Base-by-base conservation (phyloP, 1,284 basidiomycete genomes). In the Vanrija humicola region DNA sequence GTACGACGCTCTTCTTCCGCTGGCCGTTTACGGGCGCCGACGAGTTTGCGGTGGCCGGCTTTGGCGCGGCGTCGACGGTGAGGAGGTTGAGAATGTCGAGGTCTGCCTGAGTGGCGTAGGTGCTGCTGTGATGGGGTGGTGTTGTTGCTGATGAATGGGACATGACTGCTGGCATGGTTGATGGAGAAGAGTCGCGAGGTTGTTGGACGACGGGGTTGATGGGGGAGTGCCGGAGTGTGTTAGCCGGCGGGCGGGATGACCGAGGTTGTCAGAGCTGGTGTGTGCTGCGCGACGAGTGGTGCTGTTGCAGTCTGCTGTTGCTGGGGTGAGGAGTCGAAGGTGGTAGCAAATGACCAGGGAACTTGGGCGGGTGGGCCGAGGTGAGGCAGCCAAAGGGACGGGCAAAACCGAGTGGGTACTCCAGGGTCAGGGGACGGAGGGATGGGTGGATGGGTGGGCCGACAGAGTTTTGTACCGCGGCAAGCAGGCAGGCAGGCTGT, bases 141-240 rank as follows among this genome's bases (percentile, higher is more conserved):
- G 54, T 9, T 50, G 49, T n/a, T 19, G 45, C 19, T 82, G 60
- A 78, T 73, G 63, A 86, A 83, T 74, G 84, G 83, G 34, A 34
- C 34, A 34, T 34, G 9, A 34, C 34, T 34, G 34, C 34, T 34
- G 34, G 34, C 34, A 34, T 34, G 79, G 84, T 84, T 62, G 84
- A 79, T 28, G 28, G 26, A 75, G 62, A 19, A 79, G 73, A 46
- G 73, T 77, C 76, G 82, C 81, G 46, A 23, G 51, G 16, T 82
- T 83, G 65, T 77, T 79, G 85, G 26, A 83, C 73, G 40, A 81
- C 58, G 79, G 84, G 46, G 80, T 82, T 63, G 81, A 87, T 66
- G 82, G 78, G 34, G 9, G 12, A 14, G 34, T 8, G 34, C 34
- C 34, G 34, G 34, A 34, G 34, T 12, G 34, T 8, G 34, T 5